These are phyloP conservation scores for Limonomyces culmigenus DNA, from an alignment of 1,284 basidiomycete species.

Conservation along the genomic window DNA sequence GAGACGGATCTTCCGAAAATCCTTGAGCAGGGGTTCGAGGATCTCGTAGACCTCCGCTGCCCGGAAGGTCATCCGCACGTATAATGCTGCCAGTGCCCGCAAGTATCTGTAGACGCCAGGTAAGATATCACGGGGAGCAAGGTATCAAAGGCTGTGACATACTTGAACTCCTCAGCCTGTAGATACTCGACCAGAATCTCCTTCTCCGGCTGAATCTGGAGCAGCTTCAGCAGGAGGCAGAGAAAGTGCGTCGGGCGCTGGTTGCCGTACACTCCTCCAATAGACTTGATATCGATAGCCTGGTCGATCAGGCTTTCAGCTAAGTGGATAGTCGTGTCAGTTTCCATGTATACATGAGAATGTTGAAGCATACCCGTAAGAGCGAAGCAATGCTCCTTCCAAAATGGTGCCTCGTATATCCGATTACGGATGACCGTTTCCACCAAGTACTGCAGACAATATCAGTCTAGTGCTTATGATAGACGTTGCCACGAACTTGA, in stretches of 20 bases:
- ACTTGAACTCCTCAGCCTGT: conserved; percentile 96
- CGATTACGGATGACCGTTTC: conserved; percentile 93
- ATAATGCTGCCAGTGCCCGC: conserved; percentile 84
- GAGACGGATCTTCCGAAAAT: conserved; percentile 81
- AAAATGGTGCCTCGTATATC: conserved; percentile 90
- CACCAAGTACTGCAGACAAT: conserved; percentile 64
- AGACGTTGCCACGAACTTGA: conserved; percentile 26
- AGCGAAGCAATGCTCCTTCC: conserved; percentile 96
- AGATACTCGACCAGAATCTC: conserved; percentile 93
- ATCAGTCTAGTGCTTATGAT: conserved; percentile 1
- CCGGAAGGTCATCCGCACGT: conserved; percentile 87
- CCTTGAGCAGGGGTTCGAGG: conserved; percentile 86
- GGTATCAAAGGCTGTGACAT: conserved; percentile 15
- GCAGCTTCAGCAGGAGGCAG: conserved; percentile 81
- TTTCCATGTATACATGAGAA: no score
- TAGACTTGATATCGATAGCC: conserved; percentile 64
- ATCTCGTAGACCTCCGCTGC: conserved; percentile 84
- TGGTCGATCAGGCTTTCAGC: conserved; percentile 91
- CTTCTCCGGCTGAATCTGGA: conserved; percentile 95
- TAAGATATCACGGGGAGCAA: conserved; percentile 2
- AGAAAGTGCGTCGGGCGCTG: conserved; percentile 86
- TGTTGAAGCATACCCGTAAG: conserved; percentile 48
- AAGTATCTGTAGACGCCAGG: conserved; percentile 52
- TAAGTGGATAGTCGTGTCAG: no score
- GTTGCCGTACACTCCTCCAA: conserved; percentile 91